Conservation (phyloP, 257 asterid genomes). For the Parsonsia alboflavescens region DNA sequence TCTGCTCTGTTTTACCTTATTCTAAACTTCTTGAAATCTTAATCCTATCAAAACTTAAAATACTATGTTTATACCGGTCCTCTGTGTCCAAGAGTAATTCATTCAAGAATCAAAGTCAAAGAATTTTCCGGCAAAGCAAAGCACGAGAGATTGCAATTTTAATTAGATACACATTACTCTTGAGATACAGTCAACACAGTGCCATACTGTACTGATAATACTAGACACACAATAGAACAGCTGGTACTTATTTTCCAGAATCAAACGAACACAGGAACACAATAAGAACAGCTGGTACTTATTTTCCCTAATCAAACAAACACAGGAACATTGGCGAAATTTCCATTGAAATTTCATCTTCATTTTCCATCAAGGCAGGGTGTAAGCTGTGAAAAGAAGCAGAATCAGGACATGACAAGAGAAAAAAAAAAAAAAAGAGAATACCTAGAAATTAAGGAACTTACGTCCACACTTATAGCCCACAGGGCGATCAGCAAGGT, state of each 20-base stretch:
- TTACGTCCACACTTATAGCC: constrained; percentile 66
- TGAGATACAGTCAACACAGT: neutral
- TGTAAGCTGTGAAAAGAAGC: constrained; percentile 34
- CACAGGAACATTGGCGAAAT: neutral
- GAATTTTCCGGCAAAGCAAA: too few species aligned
- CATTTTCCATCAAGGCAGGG: constrained; percentile 36
- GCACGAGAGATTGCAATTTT: neutral
- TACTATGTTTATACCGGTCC: neutral
- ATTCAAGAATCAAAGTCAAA: neutral
- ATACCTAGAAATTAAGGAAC: constrained; percentile 20
- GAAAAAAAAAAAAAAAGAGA: too few species aligned
- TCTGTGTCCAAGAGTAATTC: neutral
- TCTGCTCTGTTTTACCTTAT: neutral
- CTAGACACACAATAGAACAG: neutral
- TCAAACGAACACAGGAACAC: neutral
- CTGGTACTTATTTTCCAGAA: neutral
- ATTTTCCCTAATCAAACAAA: neutral
- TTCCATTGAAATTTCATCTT: neutral
- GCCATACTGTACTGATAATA: neutral
- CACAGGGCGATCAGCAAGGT: constrained; percentile 47
- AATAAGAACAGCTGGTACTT: neutral
- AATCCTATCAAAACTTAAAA: neutral
- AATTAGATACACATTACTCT: neutral
- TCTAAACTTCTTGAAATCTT: neutral
- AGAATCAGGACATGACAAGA: too few species aligned